Conservation (phyloP, 31 red algal species). For the Asparagopsis taxiformis region DNA sequence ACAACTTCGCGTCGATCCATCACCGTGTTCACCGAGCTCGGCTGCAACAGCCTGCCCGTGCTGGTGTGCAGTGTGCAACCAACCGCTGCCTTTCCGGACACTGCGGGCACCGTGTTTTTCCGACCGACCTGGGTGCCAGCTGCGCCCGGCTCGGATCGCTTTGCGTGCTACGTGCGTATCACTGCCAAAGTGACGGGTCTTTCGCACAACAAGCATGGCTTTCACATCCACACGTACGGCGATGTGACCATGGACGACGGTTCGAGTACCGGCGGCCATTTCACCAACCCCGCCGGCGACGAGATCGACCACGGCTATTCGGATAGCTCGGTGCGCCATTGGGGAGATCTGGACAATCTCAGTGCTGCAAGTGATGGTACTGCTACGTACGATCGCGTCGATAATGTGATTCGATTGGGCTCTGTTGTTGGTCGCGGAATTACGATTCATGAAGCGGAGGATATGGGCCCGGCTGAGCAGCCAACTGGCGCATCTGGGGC, state of each 20-base stretch:
- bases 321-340: constrained; percentile 16
- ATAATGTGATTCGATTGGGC: constrained; percentile 29
- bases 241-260: constrained; percentile 33
- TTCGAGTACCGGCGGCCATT: constrained; percentile 52
- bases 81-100: constrained; percentile 6
- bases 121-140: constrained; percentile 14
- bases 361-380: constrained; percentile 6
- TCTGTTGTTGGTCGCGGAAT: constrained; percentile 38
- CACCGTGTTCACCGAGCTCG: constrained; percentile 8
- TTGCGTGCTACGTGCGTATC: constrained; percentile 38
- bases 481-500: constrained; percentile 45
- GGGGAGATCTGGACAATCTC: too few relatives aligned
- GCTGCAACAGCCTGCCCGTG: constrained; percentile 4
- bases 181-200: constrained; percentile 33
- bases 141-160: constrained; percentile 6
- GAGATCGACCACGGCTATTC: constrained; percentile 30
- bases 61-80: constrained; percentile 32
- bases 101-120: constrained; percentile 22
- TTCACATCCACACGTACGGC: constrained; percentile 67
- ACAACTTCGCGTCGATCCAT: background rate
- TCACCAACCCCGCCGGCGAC: constrained; percentile 17
- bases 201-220: constrained; percentile 16
- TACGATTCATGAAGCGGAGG: constrained; percentile 44
- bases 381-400: constrained; percentile 34
- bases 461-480: constrained; percentile 35